Base-by-base conservation (phyloP, 306 rosid species). In the Rubus idaeus region DNA sequence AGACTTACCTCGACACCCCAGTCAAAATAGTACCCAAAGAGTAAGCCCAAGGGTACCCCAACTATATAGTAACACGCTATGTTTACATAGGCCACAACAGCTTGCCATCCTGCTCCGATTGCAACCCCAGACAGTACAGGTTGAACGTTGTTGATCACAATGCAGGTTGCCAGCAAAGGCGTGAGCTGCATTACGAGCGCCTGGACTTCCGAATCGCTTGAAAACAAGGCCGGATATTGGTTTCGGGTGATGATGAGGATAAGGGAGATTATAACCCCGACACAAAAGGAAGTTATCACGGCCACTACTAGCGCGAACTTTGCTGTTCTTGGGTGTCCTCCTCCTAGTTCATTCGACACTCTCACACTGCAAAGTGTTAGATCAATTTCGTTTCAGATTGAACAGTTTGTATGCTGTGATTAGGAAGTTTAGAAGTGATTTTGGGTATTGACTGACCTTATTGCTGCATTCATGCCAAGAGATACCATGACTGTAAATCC, bases 121-220 rank as follows among this genome's bases (percentile, higher is more conserved):
- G 96, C 98, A 12, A 91, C 98, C 10, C 98, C 97, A 2, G 98
- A 89, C 41, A 93, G 88, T 71, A 93, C 96, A 0, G 98, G 98
- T 3, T 94, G 98, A 45, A 94, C 67, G 60, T 87, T 94, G 88
- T 94, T 83, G 77, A 91, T 84, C 50, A 91, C 20, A 74, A 94
- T 91, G 87, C 94, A 88, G 16, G 74, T 1, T 30, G 90, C 93
- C 72, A 91, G 79, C 82, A 91, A 39, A 0, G 94, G 97, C 3
- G 98, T 94, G 14, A 94, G 88, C 23, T 87, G 53, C 64, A 16
- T 44, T 5, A 94, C 98, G 2, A 86, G 75, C 1, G 63, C 39
- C 62, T 83, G 41, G 17, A 94, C 98, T 1, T 52, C 79, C 12
- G 89, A 4, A 61, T 89, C 88, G 6, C 64, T 82, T 1, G 97